Evolutionary conservation across 2,329 filamentous ascomycete genomes (phyloP).

Genomic region (Fusarium avenaceum): DNA sequence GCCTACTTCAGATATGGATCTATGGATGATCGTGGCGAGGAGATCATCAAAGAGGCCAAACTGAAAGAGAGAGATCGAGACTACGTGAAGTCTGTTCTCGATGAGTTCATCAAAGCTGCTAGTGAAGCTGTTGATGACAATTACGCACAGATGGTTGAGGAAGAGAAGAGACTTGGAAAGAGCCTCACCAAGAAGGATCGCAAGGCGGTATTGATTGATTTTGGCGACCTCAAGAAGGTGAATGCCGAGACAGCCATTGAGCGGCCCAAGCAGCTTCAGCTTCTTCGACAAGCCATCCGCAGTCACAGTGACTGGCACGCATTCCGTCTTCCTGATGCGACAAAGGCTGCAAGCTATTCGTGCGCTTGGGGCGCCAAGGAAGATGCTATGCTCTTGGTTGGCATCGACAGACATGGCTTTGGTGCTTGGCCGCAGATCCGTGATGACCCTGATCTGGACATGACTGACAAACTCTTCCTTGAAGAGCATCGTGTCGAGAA

Average conservation of each 20-base stretch:
- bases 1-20: slow-evolving; percentile 93
- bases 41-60: slow-evolving; percentile 89
- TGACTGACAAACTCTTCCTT: slow-evolving; percentile 92
- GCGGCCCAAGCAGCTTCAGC: slow-evolving; percentile 87
- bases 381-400: slow-evolving; percentile 96
- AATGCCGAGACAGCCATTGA: slow-evolving; percentile 97
- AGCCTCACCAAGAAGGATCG: slow-evolving; percentile 94
- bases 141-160: slow-evolving; percentile 79
- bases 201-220: slow-evolving; percentile 96
- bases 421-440: slow-evolving; percentile 96
- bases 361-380: slow-evolving; percentile 94
- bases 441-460: slow-evolving; percentile 87
- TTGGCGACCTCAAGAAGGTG: slow-evolving; percentile 90
- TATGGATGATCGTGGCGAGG: slow-evolving; percentile 87
- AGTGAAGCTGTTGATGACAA: slow-evolving; percentile 74
- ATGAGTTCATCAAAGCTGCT: slow-evolving; percentile 75
- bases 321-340: slow-evolving; percentile 91
- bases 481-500: slow-evolving; percentile 99
- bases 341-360: slow-evolving; percentile 90
- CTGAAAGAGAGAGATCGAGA: slow-evolving; percentile 84
- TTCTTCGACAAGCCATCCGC: slow-evolving; percentile 81
- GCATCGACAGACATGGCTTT: slow-evolving; percentile 93
- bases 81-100: slow-evolving; percentile 81
- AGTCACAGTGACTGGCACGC: slow-evolving; percentile 77
- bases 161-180: slow-evolving; percentile 86